phyloP scores from a whole-genome alignment of 768 basidiomycete genomes.

The Lentinula edodes region DNA sequence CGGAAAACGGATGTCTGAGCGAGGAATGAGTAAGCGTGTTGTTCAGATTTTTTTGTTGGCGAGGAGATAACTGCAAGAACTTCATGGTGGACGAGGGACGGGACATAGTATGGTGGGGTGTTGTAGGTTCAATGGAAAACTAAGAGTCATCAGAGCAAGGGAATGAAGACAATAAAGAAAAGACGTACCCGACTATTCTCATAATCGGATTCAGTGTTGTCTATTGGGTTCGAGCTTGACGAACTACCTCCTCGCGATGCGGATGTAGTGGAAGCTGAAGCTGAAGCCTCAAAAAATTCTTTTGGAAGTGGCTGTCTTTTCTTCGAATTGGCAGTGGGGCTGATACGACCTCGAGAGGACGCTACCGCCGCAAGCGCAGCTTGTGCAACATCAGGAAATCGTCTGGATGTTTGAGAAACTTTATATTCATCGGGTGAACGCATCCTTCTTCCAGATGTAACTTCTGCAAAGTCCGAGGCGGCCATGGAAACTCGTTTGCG shows the following conservation, averaged over 20 bases:
- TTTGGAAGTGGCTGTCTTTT: slow-evolving; percentile 40
- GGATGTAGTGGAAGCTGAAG: not conserved
- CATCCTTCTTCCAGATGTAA: slow-evolving; percentile 11
- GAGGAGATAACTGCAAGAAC: slow-evolving; percentile 1
- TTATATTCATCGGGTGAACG: slow-evolving; percentile 10
- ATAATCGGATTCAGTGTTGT: not conserved
- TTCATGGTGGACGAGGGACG: not conserved
- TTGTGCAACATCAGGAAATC: slow-evolving; percentile 34
- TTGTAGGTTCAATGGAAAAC: slow-evolving; percentile 32
- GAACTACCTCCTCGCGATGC: not conserved
- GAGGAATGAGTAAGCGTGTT: not conserved
- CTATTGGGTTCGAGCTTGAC: not conserved
- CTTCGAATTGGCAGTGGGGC: slow-evolving; percentile 29
- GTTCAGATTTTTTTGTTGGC: slow-evolving; percentile 5
- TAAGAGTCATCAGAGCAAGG: slow-evolving; percentile 8
- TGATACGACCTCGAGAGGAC: slow-evolving; percentile 39
- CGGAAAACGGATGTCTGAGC: not conserved
- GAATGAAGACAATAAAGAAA: slow-evolving; percentile 17
- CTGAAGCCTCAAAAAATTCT: slow-evolving; percentile 34
- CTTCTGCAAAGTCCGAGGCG: slow-evolving; percentile 12
- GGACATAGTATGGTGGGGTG: slow-evolving; percentile 23
- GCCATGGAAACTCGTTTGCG: slow-evolving; percentile 38
- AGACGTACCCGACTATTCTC: slow-evolving; percentile 19
- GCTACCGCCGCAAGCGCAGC: slow-evolving; percentile 60
- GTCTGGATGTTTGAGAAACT: slow-evolving; percentile 13